Conservation (phyloP, 768 basidiomycete genomes). For the Leccinum incarnatum region DNA sequence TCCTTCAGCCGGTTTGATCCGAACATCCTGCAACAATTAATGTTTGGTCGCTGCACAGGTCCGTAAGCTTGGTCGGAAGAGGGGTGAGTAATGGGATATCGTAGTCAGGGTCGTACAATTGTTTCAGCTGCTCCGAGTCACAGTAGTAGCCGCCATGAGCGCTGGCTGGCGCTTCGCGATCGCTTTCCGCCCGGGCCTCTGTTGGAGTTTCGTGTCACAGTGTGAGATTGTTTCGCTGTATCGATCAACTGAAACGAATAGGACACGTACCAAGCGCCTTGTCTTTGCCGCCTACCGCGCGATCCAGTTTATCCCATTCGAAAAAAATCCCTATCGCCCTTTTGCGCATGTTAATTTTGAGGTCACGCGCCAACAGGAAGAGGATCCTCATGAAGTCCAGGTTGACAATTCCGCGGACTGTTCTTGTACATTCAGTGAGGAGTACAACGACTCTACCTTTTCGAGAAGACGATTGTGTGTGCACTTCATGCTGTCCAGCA, state of each 20-base stretch:
- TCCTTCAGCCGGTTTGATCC: background rate
- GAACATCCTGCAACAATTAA: background rate
- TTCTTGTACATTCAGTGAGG: conserved; percentile 5
- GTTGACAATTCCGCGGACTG: conserved; percentile 7
- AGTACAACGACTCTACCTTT: conserved; percentile 5
- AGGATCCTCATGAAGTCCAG: conserved; percentile 4
- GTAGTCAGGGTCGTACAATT: background rate
- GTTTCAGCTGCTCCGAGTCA: background rate
- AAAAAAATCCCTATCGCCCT: conserved; percentile 23
- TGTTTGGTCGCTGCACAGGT: background rate
- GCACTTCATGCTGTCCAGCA: conserved; percentile 16
- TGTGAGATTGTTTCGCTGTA: background rate
- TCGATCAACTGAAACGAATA: background rate
- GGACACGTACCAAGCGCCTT: conserved; percentile 26
- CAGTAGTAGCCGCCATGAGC: background rate
- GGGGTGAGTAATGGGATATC: background rate
- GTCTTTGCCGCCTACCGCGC: conserved; percentile 18
- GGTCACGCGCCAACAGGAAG: conserved; percentile 10
- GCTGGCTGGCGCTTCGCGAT: no score
- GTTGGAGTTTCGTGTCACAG: background rate
- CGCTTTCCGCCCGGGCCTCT: no score
- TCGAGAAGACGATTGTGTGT: background rate
- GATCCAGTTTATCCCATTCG: conserved; percentile 28
- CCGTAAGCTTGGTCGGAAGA: background rate
- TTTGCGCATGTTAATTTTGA: conserved; percentile 27